Conservation (phyloP, 2,329 filamentous ascomycete genomes). For the Botrytis hyacinthi region DNA sequence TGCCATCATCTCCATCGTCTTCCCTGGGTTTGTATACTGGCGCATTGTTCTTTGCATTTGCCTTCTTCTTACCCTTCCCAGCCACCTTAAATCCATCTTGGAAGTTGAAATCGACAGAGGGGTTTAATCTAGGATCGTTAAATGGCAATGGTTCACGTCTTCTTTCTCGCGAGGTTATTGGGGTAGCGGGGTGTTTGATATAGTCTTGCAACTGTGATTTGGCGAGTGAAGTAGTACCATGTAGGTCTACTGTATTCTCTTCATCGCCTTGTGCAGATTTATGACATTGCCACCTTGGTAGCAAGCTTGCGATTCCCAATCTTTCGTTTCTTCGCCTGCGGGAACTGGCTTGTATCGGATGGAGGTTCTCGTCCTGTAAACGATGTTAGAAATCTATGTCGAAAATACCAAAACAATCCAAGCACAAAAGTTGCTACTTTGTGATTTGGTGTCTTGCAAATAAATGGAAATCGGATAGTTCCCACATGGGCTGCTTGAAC, state of each 20-base stretch:
- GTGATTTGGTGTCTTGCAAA: conserved; percentile 32
- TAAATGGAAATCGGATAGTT: background rate
- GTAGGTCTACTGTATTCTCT: conserved; percentile 23
- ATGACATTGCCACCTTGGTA: conserved; percentile 25
- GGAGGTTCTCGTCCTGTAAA: conserved; percentile 34
- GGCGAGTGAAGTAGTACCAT: conserved; percentile 36
- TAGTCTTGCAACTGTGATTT: conserved; percentile 30
- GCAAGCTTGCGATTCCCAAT: conserved; percentile 28
- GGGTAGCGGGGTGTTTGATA: conserved; percentile 27
- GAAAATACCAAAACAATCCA: conserved; percentile 36
- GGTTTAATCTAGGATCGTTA: conserved; percentile 46
- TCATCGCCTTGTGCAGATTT: conserved; percentile 25
- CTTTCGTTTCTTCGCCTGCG: conserved; percentile 30
- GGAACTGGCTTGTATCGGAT: conserved; percentile 34
- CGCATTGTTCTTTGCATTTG: conserved; percentile 47
- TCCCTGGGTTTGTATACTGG: conserved; percentile 34
- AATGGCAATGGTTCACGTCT: conserved; percentile 41
- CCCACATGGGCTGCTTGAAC: background rate
- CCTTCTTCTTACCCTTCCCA: conserved; percentile 48
- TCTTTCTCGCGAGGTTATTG: conserved; percentile 26
- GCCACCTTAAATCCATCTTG: conserved; percentile 54
- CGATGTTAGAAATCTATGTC: conserved; percentile 37
- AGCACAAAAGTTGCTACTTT: conserved; percentile 36
- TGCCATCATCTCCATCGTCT: conserved; percentile 47
- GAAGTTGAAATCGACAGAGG: conserved; percentile 57